Evolutionary conservation across 176 grass and related monocot genomes (phyloP), one percentile per base, ranked within the genome.

Genomic region (Oryza longistaminata): DNA sequence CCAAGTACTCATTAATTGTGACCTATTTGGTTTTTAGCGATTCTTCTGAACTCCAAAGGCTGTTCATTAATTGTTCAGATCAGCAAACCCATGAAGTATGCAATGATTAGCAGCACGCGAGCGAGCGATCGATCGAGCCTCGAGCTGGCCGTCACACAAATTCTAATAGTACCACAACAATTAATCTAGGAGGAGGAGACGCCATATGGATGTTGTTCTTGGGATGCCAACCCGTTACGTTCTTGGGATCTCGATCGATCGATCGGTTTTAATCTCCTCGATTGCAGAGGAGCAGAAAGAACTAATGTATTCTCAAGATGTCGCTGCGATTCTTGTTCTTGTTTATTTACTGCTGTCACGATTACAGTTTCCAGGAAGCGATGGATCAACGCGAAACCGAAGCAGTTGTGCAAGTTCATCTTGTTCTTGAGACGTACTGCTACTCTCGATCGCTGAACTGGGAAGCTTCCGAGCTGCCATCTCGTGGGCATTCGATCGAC

Each of bases 401-500:
- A 61, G 39, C 39, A 40, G 39, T 40, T 40, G 55, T 21, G 29
- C 29, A 31, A n/a, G 35, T 37, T 25, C 69, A 60, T 61, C 79
- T 77, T 33, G 66, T 75, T 69, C 44, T 62, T 75, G 70, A 84
- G 50, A 61, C 39, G 39, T 40, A 40, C 39, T 40, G 8, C 39
- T 2, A 52, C 52, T 55, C 52, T 55, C 52, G 52, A 55, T 55
- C 52, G 52, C 83, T 82, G 80, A 62, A 80, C 49, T 75, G 5
- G 48, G 85, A 90, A 87, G 89, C 70, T 90, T 90, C 85, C 83
- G 49, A 87, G 85, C 85, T 90, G 81, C 81, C 70, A 52, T 80
- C 80, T 75, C 44, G 85, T 87, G 78, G 78, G 75, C 64, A 33
- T 66, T 43, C 72, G 82, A 50, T 68, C 46, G 46, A 49, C 14